Evolutionary conservation across 1,284 basidiomycete species (phyloP).

Genomic region (Cystobasidiaceae sp.): DNA sequence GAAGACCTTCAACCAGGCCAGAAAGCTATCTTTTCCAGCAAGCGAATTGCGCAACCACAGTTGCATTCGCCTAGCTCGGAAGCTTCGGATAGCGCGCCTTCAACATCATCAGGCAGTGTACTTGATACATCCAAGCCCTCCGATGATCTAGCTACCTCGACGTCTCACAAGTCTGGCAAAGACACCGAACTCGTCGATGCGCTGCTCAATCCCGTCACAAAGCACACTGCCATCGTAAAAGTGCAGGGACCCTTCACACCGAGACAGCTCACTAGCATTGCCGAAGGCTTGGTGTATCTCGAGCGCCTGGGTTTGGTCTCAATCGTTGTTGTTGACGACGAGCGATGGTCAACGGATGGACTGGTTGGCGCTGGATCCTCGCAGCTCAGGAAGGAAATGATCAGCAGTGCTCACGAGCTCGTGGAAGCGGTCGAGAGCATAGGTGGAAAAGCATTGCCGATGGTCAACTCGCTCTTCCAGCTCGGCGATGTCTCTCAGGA

Average conservation of each 20-base stretch:
- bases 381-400: constrained; percentile 61
- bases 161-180: background rate
- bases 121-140: no score
- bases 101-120: constrained; percentile 41
- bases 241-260: constrained; percentile 96
- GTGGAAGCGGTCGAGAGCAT: constrained; percentile 77
- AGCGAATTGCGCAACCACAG: no score
- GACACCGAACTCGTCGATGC: constrained; percentile 63
- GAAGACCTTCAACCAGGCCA: constrained; percentile 46
- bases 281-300: constrained; percentile 86
- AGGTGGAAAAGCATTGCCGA: constrained; percentile 78
- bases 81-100: no score
- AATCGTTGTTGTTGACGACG: constrained; percentile 90
- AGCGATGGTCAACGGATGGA: constrained; percentile 56
- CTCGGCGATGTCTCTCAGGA: constrained; percentile 68
- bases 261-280: constrained; percentile 86
- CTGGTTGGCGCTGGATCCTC: constrained; percentile 37
- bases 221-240: constrained; percentile 89
- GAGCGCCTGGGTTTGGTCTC: constrained; percentile 91
- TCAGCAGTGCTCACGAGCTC: constrained; percentile 57
- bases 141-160: no score
- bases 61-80: no score
- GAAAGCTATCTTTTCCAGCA: constrained; percentile 46
- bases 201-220: constrained; percentile 75
- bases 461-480: constrained; percentile 77